phyloP scores from a whole-genome alignment of 1,284 basidiomycete genomes.

The Tilletia indica region DNA sequence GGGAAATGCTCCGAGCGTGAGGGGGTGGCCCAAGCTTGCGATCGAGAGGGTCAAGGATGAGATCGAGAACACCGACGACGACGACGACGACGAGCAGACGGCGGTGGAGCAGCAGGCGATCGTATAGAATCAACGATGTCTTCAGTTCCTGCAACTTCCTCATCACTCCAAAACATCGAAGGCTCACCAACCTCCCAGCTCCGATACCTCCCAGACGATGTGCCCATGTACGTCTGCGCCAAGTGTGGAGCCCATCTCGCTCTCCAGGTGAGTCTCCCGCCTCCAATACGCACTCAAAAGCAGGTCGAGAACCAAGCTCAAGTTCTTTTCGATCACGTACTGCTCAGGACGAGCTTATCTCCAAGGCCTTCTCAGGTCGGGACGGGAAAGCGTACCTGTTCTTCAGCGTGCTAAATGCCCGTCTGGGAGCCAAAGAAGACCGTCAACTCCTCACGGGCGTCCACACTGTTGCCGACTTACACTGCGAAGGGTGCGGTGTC shows the following conservation, averaged over 20 bases:
- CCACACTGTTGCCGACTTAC: conserved; percentile 74
- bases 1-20: not conserved
- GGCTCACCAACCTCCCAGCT: conserved; percentile 1
- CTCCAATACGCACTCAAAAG: not conserved
- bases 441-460: conserved; percentile 74
- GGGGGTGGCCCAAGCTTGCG: not conserved
- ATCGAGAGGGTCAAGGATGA: not conserved
- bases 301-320: not conserved
- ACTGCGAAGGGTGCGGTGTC: conserved; percentile 73
- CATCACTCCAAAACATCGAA: not conserved
- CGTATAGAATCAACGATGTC: not conserved
- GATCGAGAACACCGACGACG: not conserved
- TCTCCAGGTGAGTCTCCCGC: conserved; percentile 30
- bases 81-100: not conserved
- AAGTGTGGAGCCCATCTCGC: conserved; percentile 46
- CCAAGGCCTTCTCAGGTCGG: conserved; percentile 78
- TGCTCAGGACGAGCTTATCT: conserved; percentile 76
- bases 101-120: no score
- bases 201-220: conserved; percentile 11
- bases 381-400: conserved; percentile 79
- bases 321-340: not conserved
- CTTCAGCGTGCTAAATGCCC: conserved; percentile 73
- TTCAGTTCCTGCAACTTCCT: not conserved
- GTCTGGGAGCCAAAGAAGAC: conserved; percentile 72
- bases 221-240: conserved; percentile 43